Conservation (phyloP, 106 monocot genomes). For the Cymbidium sinense region DNA sequence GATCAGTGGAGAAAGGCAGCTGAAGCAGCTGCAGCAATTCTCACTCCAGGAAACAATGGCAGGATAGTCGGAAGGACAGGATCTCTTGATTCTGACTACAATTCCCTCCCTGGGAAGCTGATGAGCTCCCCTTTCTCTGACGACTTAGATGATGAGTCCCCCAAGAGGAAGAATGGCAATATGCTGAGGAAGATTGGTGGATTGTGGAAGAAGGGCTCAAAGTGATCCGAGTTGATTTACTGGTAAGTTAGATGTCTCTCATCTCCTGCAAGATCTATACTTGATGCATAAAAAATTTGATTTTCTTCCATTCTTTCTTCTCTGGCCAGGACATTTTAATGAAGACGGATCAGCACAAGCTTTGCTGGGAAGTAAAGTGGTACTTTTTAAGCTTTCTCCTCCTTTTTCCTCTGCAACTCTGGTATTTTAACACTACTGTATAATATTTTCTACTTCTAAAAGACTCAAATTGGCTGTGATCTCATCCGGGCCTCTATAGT, state of each 20-base stretch:
- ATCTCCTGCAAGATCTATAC: background rate
- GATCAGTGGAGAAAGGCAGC: conserved; percentile 99
- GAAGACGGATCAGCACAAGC: background rate
- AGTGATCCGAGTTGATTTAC: conserved; percentile 16
- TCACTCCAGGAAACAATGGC: conserved; percentile 43
- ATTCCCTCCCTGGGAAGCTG: conserved; percentile 46
- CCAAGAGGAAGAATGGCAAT: conserved; percentile 55
- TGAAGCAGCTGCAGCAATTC: conserved; percentile 78
- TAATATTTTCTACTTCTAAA: conserved; percentile 4
- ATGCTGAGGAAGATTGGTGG: conserved; percentile 66
- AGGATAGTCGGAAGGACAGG: conserved; percentile 45
- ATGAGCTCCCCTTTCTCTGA: conserved; percentile 74
- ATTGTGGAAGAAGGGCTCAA: conserved; percentile 76
- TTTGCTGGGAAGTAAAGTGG: background rate
- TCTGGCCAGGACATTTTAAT: background rate
- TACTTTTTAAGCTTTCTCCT: background rate
- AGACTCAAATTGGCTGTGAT: background rate
- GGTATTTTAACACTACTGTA: background rate
- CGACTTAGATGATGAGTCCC: conserved; percentile 46
- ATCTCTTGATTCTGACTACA: conserved; percentile 47
- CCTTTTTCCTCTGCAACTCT: background rate
- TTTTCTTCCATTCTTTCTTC: background rate
- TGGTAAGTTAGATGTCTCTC: background rate
- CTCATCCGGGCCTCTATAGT: background rate
- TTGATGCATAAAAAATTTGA: background rate